Evolutionary conservation across 2,329 filamentous ascomycete genomes (phyloP).

Genomic region (Clonostachys rhizophaga): DNA sequence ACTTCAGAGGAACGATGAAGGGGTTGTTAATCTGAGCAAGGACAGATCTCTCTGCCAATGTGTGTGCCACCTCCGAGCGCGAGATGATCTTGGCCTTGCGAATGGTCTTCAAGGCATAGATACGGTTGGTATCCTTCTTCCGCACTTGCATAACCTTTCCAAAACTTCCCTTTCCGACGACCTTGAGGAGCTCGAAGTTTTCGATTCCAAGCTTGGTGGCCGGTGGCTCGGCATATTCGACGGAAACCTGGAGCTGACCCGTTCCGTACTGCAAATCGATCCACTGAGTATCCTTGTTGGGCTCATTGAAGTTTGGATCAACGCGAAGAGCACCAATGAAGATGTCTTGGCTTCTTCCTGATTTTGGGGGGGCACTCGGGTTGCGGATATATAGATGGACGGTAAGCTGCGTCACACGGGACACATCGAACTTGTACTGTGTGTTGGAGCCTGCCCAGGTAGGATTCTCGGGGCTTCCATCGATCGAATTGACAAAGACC

Average conservation of each 20-base stretch:
- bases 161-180: conserved; percentile 96
- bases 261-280: conserved; percentile 85
- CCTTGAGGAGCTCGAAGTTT: conserved; percentile 95
- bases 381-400: conserved; percentile 95
- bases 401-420: conserved; percentile 83
- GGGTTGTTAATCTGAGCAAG: conserved; percentile 99
- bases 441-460: conserved; percentile 96
- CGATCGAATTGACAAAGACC: conserved; percentile 96
- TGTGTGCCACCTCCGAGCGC: conserved; percentile 94
- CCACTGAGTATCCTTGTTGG: conserved; percentile 82
- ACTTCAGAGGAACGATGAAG: conserved; percentile 97
- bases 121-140: conserved; percentile 96
- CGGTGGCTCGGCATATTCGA: conserved; percentile 92
- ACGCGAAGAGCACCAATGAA: conserved; percentile 92
- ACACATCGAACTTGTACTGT: conserved; percentile 99
- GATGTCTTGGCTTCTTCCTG: conserved; percentile 90
- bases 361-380: conserved; percentile 77
- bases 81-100: conserved; percentile 99
- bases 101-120: conserved; percentile 99
- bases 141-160: conserved; percentile 99
- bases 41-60: conserved; percentile 91
- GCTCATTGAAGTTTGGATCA: conserved; percentile 76
- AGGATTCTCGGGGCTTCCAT: conserved; percentile 89
- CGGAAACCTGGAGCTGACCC: conserved; percentile 84
- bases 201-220: conserved; percentile 89